Conservation (phyloP, 164 flowering plant genomes). For the Piper betle region DNA sequence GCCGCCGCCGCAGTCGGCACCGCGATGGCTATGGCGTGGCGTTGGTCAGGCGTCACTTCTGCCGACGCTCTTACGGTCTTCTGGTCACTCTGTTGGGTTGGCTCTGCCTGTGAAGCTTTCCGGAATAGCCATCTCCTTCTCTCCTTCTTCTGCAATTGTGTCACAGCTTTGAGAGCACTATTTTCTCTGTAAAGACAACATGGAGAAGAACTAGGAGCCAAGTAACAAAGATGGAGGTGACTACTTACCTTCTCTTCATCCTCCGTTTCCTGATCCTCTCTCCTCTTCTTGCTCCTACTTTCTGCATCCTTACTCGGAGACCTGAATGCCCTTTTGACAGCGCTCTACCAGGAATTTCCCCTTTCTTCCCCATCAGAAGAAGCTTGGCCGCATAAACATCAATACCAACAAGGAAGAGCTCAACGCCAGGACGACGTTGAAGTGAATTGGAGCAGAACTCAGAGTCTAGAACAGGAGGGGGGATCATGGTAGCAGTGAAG, state of each 20-base stretch:
- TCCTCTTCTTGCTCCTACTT: conserved; percentile 26
- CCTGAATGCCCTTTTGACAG: conserved; percentile 61
- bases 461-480: not conserved
- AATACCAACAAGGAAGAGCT: not conserved
- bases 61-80: conserved; percentile 4
- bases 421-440: conserved; percentile 1
- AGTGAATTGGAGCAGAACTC: too few relatives aligned
- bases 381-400: conserved; percentile 11
- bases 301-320: conserved; percentile 59
- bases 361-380: conserved; percentile 36
- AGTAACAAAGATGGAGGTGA: too few relatives aligned
- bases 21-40: conserved; percentile 46
- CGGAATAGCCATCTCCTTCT: conserved; percentile 60
- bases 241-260: conserved; percentile 59
- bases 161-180: too few relatives aligned
- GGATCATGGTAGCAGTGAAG: not conserved
- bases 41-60: conserved; percentile 21
- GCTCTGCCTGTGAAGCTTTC: conserved; percentile 25
- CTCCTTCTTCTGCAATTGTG: conserved; percentile 38
- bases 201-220: not conserved
- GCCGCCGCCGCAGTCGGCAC: conserved; percentile 52
- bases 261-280: conserved; percentile 38
- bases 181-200: too few relatives aligned
- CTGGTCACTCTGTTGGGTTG: conserved; percentile 19
- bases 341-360: conserved; percentile 49